phyloP scores from a whole-genome alignment of 1,139 yeast genomes.

The Debaryomyces psychrophilus region DNA sequence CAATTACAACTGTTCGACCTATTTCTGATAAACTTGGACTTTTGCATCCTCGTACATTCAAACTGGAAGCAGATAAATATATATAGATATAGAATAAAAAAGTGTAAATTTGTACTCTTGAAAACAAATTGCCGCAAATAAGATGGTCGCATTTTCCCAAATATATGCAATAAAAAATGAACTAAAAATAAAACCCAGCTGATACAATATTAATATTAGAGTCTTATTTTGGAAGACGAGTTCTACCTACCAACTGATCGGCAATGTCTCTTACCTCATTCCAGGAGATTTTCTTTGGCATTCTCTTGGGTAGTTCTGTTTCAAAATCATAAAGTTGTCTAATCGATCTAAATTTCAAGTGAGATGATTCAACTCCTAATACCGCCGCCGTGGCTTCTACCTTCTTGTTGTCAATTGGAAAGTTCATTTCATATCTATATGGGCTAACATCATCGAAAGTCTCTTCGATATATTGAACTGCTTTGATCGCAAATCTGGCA shows the following conservation, averaged over 20 bases:
- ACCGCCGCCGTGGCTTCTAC: conserved; percentile 74
- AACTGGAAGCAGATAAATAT: conserved; percentile 2
- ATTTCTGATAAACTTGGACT: not conserved
- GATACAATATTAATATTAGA: not conserved
- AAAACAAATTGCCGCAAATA: conserved; percentile 7
- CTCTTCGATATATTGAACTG: conserved; percentile 83
- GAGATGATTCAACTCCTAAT: conserved; percentile 81
- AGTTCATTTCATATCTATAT: conserved; percentile 35
- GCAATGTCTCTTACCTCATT: conserved; percentile 70
- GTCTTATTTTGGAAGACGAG: conserved; percentile 17
- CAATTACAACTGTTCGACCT: conserved; percentile 1
- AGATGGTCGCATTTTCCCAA: conserved; percentile 5
- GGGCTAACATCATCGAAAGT: conserved; percentile 23
- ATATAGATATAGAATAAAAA: not conserved
- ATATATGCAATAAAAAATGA: not conserved
- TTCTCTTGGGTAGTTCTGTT: conserved; percentile 76
- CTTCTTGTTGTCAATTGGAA: conserved; percentile 35
- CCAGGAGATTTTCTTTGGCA: conserved; percentile 93
- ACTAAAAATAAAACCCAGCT: not conserved
- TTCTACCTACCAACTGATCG: conserved; percentile 85
- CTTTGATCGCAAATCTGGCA: conserved; percentile 84
- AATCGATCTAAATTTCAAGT: conserved; percentile 72
- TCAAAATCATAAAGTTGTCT: conserved; percentile 81
- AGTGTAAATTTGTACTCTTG: not conserved
- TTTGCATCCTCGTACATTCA: not conserved